phyloP scores from a whole-genome alignment of 1,139 yeast species.

The Meyerozyma athensensis region DNA sequence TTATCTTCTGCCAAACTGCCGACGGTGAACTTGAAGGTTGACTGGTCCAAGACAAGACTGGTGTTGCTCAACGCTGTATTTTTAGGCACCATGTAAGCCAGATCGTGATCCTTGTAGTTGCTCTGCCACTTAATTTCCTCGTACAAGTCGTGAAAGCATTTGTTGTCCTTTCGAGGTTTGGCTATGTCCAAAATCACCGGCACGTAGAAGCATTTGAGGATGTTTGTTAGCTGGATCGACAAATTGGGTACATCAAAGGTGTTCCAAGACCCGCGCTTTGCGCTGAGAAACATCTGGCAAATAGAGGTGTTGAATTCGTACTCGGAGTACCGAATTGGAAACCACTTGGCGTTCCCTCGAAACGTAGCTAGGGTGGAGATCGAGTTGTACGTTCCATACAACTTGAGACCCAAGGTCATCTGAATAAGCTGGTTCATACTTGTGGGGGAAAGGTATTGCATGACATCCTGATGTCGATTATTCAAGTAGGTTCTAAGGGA shows the following conservation, averaged over 20 bases:
- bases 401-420: neutral
- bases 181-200: neutral
- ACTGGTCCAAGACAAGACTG: neutral
- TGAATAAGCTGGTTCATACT: neutral
- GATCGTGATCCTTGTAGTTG: neutral
- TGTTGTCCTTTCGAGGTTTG: neutral
- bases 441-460: neutral
- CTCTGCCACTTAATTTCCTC: constrained; percentile 2
- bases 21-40: neutral
- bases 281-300: neutral
- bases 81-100: neutral
- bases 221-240: neutral
- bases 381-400: neutral
- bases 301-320: neutral
- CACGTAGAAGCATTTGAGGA: neutral
- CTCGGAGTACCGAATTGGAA: neutral
- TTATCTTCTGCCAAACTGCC: neutral
- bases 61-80: neutral
- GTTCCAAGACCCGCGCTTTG: neutral
- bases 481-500: neutral
- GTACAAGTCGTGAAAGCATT: neutral
- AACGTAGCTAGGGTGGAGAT: neutral
- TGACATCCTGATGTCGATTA: neutral
- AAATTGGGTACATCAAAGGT: neutral
- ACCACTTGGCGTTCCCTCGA: neutral